phyloP scores from a whole-genome alignment of 2,329 filamentous ascomycete species.

The Fusarium verrucosum region DNA sequence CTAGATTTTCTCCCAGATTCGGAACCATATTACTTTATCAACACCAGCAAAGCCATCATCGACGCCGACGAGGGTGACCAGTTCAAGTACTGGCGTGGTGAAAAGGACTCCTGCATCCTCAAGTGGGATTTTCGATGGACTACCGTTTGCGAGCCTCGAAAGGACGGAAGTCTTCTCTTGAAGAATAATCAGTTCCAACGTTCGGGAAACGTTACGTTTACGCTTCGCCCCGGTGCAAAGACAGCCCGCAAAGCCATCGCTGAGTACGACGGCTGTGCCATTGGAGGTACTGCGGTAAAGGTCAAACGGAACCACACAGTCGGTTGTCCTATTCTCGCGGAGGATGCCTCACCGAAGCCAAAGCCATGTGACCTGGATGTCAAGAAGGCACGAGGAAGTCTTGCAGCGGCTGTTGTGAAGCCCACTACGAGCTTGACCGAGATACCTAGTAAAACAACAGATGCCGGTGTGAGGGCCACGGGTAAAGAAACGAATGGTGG shows the following conservation, averaged over 20 bases:
- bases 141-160: slow-evolving; percentile 9
- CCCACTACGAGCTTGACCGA: slow-evolving; percentile 25
- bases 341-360: slow-evolving; percentile 16
- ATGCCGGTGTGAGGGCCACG: not conserved
- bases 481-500: slow-evolving; percentile 44
- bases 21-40: slow-evolving; percentile 22
- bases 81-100: slow-evolving; percentile 19
- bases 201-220: slow-evolving; percentile 11
- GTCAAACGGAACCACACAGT: slow-evolving; percentile 19
- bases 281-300: slow-evolving; percentile 14
- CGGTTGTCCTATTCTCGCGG: slow-evolving; percentile 11
- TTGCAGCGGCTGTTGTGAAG: slow-evolving; percentile 16
- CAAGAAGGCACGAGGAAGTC: slow-evolving; percentile 13
- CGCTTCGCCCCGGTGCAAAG: slow-evolving; percentile 9
- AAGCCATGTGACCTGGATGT: slow-evolving; percentile 21
- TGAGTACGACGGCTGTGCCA: slow-evolving; percentile 14
- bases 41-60: slow-evolving; percentile 10
- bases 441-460: slow-evolving; percentile 5
- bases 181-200: slow-evolving; percentile 21
- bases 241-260: slow-evolving; percentile 6
- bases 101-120: slow-evolving; percentile 18
- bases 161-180: slow-evolving; percentile 12
- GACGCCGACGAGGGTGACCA: slow-evolving; percentile 22
- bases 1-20: slow-evolving; percentile 10
- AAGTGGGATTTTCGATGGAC: slow-evolving; percentile 23